phyloP scores from a whole-genome alignment of 495 filamentous ascomycete species.

The Xylaria cubensis region DNA sequence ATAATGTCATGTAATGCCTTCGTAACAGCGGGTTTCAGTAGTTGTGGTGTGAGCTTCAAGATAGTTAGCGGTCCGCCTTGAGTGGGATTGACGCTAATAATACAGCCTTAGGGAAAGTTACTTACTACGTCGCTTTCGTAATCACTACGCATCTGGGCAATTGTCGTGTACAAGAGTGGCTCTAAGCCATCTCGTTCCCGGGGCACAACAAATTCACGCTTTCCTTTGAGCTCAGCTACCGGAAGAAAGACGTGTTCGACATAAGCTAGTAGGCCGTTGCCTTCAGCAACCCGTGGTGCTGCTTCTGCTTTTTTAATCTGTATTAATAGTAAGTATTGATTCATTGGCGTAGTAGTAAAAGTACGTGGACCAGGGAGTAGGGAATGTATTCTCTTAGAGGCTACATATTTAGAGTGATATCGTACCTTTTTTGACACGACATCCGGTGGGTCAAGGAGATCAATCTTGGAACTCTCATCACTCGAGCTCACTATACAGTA shows the following conservation, averaged over 20 bases:
- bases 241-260: slow-evolving; percentile 87
- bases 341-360: not conserved
- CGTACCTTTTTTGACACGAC: slow-evolving; percentile 67
- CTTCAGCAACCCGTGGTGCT: slow-evolving; percentile 75
- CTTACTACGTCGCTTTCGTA: slow-evolving; percentile 81
- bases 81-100: not conserved
- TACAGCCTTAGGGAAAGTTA: slow-evolving; percentile 1
- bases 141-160: slow-evolving; percentile 74
- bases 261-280: slow-evolving; percentile 84
- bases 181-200: slow-evolving; percentile 70
- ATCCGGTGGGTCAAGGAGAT: slow-evolving; percentile 81
- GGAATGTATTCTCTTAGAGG: not conserved
- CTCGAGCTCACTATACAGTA: slow-evolving; percentile 50
- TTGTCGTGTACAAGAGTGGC: slow-evolving; percentile 75
- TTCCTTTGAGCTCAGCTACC: slow-evolving; percentile 58
- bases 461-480: slow-evolving; percentile 82
- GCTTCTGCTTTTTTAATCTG: slow-evolving; percentile 78
- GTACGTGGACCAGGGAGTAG: not conserved
- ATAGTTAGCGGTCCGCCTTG: slow-evolving; percentile 29
- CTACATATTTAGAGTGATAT: not conserved
- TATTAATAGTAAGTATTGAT: not conserved
- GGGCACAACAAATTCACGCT: slow-evolving; percentile 61
- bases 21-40: slow-evolving; percentile 79
- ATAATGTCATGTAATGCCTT: slow-evolving; percentile 73
- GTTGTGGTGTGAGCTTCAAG: slow-evolving; percentile 77